These are phyloP conservation scores for Colletotrichum eremochloae DNA, from an alignment of 2,329 filamentous ascomycete species.

Conservation along the genomic window DNA sequence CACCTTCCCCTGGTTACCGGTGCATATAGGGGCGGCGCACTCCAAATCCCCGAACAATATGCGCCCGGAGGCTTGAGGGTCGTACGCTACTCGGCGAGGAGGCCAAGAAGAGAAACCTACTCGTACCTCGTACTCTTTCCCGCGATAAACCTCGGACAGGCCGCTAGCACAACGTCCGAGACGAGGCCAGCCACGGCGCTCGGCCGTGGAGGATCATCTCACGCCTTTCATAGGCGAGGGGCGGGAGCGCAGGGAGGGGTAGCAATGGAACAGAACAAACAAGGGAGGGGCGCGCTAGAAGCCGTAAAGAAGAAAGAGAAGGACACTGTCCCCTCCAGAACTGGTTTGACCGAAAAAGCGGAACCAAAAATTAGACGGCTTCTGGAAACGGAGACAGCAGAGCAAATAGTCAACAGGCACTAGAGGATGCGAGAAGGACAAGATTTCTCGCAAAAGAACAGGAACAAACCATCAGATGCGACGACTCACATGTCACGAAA, in stretches of 20 bases:
- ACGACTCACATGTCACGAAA: slow-evolving; percentile 34
- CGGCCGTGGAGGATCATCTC: neutral
- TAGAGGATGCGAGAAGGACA: neutral
- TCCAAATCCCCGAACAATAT: neutral
- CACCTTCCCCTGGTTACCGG: neutral
- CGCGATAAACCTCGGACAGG: neutral
- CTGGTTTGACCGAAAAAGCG: neutral
- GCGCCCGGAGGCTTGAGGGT: neutral
- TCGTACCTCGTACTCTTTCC: neutral
- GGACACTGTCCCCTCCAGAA: neutral
- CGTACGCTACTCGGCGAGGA: neutral
- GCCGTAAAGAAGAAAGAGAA: neutral
- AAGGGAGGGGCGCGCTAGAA: neutral
- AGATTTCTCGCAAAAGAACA: neutral
- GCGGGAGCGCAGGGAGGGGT: no score
- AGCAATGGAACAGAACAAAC: neutral
- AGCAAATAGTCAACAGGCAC: neutral
- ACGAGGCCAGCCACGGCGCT: neutral
- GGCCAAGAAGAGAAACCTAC: neutral
- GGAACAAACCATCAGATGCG: slow-evolving; percentile 24
- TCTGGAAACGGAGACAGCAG: neutral
- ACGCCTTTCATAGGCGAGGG: neutral
- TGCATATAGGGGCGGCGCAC: no score
- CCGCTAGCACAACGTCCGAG: neutral
- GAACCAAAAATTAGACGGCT: neutral